These are phyloP conservation scores for Pueraria montana DNA, from an alignment of 306 rosid genomes.

Conservation along the genomic window DNA sequence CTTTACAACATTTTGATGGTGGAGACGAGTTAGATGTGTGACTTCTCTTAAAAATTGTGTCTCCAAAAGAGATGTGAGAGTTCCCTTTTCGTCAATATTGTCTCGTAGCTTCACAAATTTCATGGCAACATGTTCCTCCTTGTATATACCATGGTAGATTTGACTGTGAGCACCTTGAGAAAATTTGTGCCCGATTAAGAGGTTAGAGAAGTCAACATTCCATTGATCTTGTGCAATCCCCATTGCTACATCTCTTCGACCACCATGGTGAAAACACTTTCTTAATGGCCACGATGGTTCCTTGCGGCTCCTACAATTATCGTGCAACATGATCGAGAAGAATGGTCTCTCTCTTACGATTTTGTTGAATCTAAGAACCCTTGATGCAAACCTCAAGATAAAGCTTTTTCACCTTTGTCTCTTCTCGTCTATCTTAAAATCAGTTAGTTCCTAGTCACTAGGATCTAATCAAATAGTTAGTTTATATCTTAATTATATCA, in stretches of 20 bases:
- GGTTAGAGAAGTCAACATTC: background rate
- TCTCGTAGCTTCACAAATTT: background rate
- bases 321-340: background rate
- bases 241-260: background rate
- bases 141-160: background rate
- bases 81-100: background rate
- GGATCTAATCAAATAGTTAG: background rate
- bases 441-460: background rate
- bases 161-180: slow-evolving; percentile 1
- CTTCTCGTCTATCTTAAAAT: background rate
- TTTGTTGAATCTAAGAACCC: background rate
- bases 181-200: background rate
- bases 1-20: background rate
- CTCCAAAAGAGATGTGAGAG: background rate
- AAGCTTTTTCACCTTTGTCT: background rate
- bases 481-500: too few relatives aligned
- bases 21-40: background rate
- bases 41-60: background rate
- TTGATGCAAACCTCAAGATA: background rate
- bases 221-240: background rate
- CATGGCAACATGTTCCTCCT: background rate
- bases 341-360: background rate
- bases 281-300: background rate
- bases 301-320: background rate
- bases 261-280: background rate